Evolutionary conservation across 495 filamentous ascomycete species (phyloP).

Genomic region (Penicillium taxi): DNA sequence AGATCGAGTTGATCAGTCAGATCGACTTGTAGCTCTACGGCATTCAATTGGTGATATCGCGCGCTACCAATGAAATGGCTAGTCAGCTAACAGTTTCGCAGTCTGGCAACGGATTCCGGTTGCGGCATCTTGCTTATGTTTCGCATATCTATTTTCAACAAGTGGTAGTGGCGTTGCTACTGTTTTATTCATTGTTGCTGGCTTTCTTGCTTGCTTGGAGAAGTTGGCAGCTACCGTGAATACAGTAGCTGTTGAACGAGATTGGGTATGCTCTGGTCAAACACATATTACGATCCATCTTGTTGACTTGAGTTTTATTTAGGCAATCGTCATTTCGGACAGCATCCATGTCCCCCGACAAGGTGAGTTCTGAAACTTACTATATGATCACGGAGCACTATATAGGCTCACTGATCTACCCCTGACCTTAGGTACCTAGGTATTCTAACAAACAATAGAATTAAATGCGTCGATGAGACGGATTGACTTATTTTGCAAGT

Average conservation of each 20-base stretch:
- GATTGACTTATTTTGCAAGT: slow-evolving; percentile 67
- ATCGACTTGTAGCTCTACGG: slow-evolving; percentile 41
- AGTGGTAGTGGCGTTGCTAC: slow-evolving; percentile 12
- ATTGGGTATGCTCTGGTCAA: slow-evolving; percentile 45
- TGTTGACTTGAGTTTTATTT: background rate
- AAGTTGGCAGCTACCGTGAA: slow-evolving; percentile 48
- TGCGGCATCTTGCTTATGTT: slow-evolving; percentile 29
- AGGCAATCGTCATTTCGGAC: slow-evolving; percentile 40
- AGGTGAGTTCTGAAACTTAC: slow-evolving; percentile 15
- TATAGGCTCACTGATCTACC: no score
- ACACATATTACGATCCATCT: background rate
- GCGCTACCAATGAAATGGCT: background rate
- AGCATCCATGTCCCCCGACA: slow-evolving; percentile 26
- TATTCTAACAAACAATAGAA: slow-evolving; percentile 11
- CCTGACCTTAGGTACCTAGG: no score
- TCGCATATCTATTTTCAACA: slow-evolving; percentile 15
- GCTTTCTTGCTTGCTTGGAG: slow-evolving; percentile 49
- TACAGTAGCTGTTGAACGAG: slow-evolving; percentile 55
- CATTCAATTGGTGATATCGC: slow-evolving; percentile 38
- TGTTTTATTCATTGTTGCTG: slow-evolving; percentile 34
- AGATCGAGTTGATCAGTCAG: slow-evolving; percentile 32
- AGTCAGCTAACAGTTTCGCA: slow-evolving; percentile 4
- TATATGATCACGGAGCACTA: background rate
- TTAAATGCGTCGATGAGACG: slow-evolving; percentile 60
- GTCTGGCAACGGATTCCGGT: slow-evolving; percentile 36